Evolutionary conservation across 805 yeast genomes (phyloP), one percentile per base, ranked within the genome.

Genomic region (Sugiyamaella valdiviana): DNA sequence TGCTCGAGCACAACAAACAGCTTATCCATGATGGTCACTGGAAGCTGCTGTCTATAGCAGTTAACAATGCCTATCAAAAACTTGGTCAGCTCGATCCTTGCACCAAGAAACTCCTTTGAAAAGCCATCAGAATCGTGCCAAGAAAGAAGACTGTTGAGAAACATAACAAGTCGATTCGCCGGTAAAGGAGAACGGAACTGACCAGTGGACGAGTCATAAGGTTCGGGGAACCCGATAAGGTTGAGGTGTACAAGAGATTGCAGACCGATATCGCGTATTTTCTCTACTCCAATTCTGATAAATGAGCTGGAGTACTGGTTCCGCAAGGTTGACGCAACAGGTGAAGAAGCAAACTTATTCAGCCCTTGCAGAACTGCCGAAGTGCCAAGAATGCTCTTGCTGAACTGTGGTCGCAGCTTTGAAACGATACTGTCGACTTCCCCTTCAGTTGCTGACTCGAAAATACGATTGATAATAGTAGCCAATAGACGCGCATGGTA

Each of bases 121-220:
- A 77, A 83, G 1, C 83, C 78, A 44, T 74, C 56, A 17, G 79
- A 87, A 20, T 80, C 84, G 19, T 82, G 55, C 86, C 90, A 83
- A 16, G 65, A 65, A 3, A 63, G 59, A 1, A 88, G 54, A 4
- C 76, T 73, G 38, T 70, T 74, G 16, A 85, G 52, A 6, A 83
- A 64, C 86, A 84, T 78, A 39, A 72, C 75, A 36, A 83, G 67
- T 55, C 93, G 74, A 58, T 81, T 89, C 2, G 76, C 70, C 5
- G 86, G 83, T 21, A 85, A 65, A 2, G 80, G 71, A n/a, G 61
- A 64, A 6, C n/a, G 20, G 9, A 19, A n/a, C 15, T 19, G 12
- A 12, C 21, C 19, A 16, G n/a, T 53, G 15, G 64, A 70, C 16
- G n/a, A n/a, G n/a, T 66, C 57, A 2, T 51, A 51, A 79, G 68